Evolutionary conservation across 2,329 filamentous ascomycete genomes (phyloP), one percentile per base, ranked within the genome.

Genomic region (Mycogone perniciosa): DNA sequence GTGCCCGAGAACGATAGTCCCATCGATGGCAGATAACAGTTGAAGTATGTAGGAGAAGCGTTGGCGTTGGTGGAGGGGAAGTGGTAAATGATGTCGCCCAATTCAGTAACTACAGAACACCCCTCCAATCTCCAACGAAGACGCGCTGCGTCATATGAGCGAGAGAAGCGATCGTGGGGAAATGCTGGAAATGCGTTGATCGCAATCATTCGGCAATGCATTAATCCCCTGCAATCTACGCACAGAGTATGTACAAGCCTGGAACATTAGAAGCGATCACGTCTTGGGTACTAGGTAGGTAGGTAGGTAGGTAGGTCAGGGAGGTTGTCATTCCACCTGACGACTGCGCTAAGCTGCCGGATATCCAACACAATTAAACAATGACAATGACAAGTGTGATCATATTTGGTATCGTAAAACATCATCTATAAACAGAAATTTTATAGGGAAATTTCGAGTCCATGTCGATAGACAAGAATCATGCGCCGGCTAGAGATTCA

Each of bases 61-160:
- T 20, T 38, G 35, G 20, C 20, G 26, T 46, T 43, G 4, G 39
- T 42, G 34, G 44, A 48, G 44, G 39, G 49, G 34, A 46, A 43
- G 38, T 29, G 34, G 35, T 46, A 42, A 38, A 37, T 38, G 31
- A 35, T 31, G n/a, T 20, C 31, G 44, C 27, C 37, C 29, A 29
- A 33, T 30, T 20, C 40, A 34, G 31, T 44, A 38, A 41, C 8
- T 30, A 11, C 34, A 46, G 20, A 31, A 10, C 7, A 35, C 48
- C 41, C 48, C 48, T 50, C 48, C 34, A 50, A 31, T 26, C 8
- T 2, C 9, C 29, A 2, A 11, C 8, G 30, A 10, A 27, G 30
- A 26, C 13, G 5, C n/a, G 34, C 10, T 20, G 27, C 31, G 35
- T 38, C 35, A 38, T 38, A 7, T 38, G 10, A 20, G 10, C 6